Evolutionary conservation across 1,284 basidiomycete genomes (phyloP).

Genomic region (Tremellales sp.): DNA sequence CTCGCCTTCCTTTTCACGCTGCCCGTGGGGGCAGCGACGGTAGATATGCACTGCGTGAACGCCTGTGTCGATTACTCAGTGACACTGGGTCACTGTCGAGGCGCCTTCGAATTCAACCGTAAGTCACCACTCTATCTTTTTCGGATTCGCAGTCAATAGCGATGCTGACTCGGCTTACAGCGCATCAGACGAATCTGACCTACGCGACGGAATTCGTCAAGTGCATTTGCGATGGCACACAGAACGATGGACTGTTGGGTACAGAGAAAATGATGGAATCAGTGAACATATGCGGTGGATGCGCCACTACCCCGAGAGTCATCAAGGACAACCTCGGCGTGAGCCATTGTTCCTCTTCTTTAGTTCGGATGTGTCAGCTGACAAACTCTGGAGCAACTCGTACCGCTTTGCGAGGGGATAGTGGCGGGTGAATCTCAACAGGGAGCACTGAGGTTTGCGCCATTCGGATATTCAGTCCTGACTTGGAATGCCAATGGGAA

Average conservation of each 20-base stretch:
- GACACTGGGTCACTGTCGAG: conserved; percentile 23
- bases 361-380: too few relatives aligned
- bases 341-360: too few relatives aligned
- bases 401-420: too few relatives aligned
- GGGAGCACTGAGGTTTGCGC: too few relatives aligned
- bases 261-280: conserved; percentile 19
- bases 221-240: conserved; percentile 31
- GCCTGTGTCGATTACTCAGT: conserved; percentile 28
- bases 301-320: conserved; percentile 24
- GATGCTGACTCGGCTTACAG: too few relatives aligned
- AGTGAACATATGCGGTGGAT: conserved; percentile 29
- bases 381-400: too few relatives aligned
- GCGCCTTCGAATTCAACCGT: conserved; percentile 11
- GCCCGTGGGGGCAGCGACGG: conserved; percentile 3
- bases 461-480: too few relatives aligned
- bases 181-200: conserved; percentile 16
- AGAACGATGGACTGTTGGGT: conserved; percentile 13
- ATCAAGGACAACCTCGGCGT: conserved; percentile 33
- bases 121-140: too few relatives aligned
- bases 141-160: too few relatives aligned
- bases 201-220: conserved; percentile 32
- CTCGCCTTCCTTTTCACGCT: too few relatives aligned
- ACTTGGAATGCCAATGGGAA: too few relatives aligned
- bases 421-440: too few relatives aligned
- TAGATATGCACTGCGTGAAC: conserved; percentile 16